Conservation (phyloP, 331 rosid species). For the Quercus tomentella region DNA sequence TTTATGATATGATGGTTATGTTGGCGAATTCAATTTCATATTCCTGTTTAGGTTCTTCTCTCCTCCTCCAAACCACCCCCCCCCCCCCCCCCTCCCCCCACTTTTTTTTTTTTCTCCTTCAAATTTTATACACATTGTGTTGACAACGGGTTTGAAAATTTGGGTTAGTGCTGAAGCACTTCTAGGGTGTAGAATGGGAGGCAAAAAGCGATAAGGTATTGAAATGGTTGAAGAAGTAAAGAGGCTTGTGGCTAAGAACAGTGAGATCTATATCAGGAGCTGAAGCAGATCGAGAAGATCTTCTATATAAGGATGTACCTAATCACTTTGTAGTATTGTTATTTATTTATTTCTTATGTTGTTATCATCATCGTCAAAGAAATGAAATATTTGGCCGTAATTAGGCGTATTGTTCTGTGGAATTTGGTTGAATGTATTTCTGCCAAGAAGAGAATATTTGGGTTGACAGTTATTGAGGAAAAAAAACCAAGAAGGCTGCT, state of each 20-base stretch:
- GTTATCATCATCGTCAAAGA: neutral
- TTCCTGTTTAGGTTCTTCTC: too few relatives aligned
- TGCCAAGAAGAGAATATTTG: neutral
- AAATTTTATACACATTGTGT: too few relatives aligned
- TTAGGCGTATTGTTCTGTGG: neutral
- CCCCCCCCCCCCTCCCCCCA: too few relatives aligned
- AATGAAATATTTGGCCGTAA: neutral
- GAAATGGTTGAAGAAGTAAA: neutral
- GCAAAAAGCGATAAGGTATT: neutral
- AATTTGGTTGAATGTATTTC: neutral
- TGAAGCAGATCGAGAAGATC: neutral
- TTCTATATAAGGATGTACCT: too few relatives aligned
- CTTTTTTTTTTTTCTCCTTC: too few relatives aligned
- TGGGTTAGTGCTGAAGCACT: neutral
- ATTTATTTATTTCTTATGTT: neutral
- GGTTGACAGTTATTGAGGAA: neutral
- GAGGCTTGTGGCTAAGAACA: neutral
- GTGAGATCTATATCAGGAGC: constrained; percentile 2
- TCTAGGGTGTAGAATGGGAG: neutral
- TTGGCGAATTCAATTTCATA: neutral
- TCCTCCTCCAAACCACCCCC: too few relatives aligned
- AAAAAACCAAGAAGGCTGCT: neutral
- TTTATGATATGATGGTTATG: neutral
- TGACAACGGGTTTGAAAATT: constrained; percentile 2
- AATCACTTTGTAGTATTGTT: neutral